phyloP scores from a whole-genome alignment of 306 rosid species.

The Dalbergia cochinchinensis region DNA sequence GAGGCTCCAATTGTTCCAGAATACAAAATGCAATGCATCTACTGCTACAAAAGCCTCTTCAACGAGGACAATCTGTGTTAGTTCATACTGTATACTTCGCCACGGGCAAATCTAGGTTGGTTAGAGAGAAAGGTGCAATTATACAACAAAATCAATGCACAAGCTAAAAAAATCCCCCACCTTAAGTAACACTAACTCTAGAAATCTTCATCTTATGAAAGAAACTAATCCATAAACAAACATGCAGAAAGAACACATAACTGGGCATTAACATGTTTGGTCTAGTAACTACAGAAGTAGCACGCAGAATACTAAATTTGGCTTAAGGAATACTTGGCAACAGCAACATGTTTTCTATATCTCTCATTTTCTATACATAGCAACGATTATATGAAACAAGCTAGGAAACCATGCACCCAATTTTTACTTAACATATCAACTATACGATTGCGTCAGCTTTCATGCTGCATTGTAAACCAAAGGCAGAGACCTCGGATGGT shows the following conservation, averaged over 20 bases:
- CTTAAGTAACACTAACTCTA: conserved; percentile 2
- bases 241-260: not conserved
- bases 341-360: not conserved
- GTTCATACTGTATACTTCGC: not conserved
- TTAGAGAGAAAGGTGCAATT: not conserved
- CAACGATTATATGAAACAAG: not conserved
- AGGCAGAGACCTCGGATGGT: not conserved
- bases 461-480: conserved; percentile 1
- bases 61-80: not conserved
- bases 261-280: not conserved
- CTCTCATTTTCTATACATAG: not conserved
- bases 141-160: not conserved
- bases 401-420: conserved; percentile 11
- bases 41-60: not conserved
- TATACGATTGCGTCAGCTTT: not conserved
- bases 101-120: not conserved
- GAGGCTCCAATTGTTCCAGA: conserved; percentile 6
- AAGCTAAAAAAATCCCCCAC: not conserved
- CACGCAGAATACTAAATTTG: not conserved
- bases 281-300: conserved; percentile 3
- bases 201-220: conserved; percentile 9
- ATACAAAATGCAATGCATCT: not conserved
- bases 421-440: not conserved
- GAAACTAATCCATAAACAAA: not conserved
- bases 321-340: conserved; percentile 13